phyloP scores from a whole-genome alignment of 148 eudicot species.

The Rhododendron vialii region DNA sequence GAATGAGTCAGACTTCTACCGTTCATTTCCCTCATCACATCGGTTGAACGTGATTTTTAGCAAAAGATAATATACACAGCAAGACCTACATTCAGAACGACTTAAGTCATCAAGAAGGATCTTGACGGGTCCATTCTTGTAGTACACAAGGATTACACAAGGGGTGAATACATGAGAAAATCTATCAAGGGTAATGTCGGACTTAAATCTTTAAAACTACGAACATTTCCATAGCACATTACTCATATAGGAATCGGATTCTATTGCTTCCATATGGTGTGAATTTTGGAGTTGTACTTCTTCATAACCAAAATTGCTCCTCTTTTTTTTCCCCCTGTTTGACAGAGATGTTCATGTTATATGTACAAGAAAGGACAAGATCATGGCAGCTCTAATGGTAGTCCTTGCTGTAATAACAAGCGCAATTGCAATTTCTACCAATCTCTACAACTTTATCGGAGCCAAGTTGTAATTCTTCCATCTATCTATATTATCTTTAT shows the following conservation, averaged over 20 bases:
- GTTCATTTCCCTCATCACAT: background rate
- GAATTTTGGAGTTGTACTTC: background rate
- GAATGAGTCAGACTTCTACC: background rate
- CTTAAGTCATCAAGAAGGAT: background rate
- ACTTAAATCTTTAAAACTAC: background rate
- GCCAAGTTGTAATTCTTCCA: conserved; percentile 15
- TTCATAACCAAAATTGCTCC: background rate
- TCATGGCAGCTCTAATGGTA: conserved; percentile 56
- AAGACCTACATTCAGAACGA: background rate
- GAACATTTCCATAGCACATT: background rate
- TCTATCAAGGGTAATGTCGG: background rate
- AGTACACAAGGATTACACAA: background rate
- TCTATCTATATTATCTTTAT: background rate
- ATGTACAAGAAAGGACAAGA: conserved; percentile 57
- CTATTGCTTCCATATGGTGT: background rate
- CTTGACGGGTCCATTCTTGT: background rate
- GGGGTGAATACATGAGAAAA: background rate
- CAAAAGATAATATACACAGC: background rate
- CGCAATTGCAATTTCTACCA: conserved; percentile 64
- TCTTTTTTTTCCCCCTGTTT: background rate
- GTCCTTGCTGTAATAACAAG: conserved; percentile 66
- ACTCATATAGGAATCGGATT: background rate
- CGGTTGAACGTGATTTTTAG: background rate
- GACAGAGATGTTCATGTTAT: conserved; percentile 82
- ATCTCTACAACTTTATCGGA: conserved; percentile 36